These are phyloP conservation scores for Graphiopsis chlorocephala DNA, from an alignment of 2,329 filamentous ascomycete genomes.

Conservation along the genomic window DNA sequence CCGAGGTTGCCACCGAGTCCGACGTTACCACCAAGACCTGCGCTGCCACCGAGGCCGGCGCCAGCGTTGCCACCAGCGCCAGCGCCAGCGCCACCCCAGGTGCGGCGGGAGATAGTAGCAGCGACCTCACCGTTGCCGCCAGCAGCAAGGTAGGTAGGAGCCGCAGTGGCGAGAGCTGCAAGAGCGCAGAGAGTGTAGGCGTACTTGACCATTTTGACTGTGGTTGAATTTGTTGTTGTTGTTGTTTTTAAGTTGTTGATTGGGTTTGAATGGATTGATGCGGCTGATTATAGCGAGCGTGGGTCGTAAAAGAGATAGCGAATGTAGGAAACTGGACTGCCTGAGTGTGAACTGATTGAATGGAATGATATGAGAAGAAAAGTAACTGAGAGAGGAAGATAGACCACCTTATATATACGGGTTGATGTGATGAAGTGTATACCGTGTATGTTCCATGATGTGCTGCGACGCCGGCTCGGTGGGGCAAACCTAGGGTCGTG, in stretches of 20 bases:
- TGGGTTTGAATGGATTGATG: not conserved
- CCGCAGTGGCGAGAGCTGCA: constrained; percentile 7
- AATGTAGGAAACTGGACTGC: not conserved
- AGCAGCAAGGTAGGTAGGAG: constrained; percentile 13
- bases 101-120: not conserved
- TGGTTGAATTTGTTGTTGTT: not conserved
- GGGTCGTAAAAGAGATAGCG: not conserved
- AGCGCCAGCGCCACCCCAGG: not conserved
- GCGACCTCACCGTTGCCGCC: not conserved
- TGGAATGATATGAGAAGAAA: not conserved
- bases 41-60: not conserved
- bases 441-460: not conserved
- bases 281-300: not conserved
- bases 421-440: not conserved
- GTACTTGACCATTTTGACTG: constrained; percentile 9
- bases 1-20: not conserved
- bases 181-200: constrained; percentile 11
- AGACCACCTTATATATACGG: not conserved
- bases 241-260: not conserved
- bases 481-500: not conserved
- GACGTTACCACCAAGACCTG: not conserved
- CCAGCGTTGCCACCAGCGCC: not conserved
- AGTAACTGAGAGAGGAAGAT: not conserved
- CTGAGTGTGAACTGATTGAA: not conserved
- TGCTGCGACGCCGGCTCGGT: not conserved